Evolutionary conservation across 148 eudicot species (phyloP).

Genomic region (Amaranthus palmeri): DNA sequence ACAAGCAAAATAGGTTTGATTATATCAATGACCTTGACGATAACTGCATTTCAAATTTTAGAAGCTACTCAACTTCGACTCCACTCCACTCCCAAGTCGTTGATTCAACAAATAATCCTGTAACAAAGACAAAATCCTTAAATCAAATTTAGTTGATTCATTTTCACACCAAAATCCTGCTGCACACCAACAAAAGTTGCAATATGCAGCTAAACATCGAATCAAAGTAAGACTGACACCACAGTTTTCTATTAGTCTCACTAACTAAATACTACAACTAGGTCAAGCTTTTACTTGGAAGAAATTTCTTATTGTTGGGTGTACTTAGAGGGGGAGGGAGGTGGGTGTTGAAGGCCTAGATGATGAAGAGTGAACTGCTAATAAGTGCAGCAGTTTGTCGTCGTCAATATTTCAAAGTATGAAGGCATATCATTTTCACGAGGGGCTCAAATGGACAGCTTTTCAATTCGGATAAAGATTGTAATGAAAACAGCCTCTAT

Average conservation of each 20-base stretch:
- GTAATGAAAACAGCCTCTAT: background rate
- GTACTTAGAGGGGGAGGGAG: background rate
- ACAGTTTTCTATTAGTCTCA: no score
- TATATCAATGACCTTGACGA: background rate
- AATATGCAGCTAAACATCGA: no score
- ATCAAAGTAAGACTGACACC: no score
- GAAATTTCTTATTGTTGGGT: background rate
- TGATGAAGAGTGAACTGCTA: background rate
- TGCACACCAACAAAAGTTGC: no score
- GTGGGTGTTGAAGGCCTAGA: background rate
- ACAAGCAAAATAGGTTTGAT: background rate
- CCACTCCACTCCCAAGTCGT: background rate
- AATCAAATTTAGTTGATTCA: background rate
- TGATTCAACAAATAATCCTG: constrained; percentile 1
- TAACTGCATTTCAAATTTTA: background rate
- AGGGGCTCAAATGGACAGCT: background rate
- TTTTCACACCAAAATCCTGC: no score
- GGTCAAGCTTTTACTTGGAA: background rate
- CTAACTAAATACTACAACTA: no score
- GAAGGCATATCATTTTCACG: background rate
- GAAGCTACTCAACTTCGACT: background rate
- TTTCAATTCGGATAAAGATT: background rate
- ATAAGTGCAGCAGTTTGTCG: background rate
- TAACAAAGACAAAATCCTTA: background rate
- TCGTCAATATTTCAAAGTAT: background rate